Conservation (phyloP, 1,284 basidiomycete species). For the Pulveroboletus sp. region DNA sequence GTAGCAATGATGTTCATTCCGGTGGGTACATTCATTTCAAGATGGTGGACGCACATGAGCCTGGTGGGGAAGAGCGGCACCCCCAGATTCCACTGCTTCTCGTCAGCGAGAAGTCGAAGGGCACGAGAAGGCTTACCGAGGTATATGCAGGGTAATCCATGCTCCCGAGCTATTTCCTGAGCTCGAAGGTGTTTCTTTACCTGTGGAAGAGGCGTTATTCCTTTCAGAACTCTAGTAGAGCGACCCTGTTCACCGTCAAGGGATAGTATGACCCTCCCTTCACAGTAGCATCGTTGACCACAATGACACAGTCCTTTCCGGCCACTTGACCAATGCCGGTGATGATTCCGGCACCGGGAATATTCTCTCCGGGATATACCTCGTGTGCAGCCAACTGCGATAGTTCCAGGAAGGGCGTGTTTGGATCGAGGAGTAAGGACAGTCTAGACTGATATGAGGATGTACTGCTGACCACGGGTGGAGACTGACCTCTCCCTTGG, state of each 20-base stretch:
- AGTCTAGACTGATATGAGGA: conserved; percentile 40
- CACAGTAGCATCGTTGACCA: conserved; percentile 93
- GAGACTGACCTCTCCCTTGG: conserved; percentile 74
- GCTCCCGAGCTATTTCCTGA: conserved; percentile 89
- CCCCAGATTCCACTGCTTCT: conserved; percentile 82
- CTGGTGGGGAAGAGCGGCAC: conserved; percentile 90
- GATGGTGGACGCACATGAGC: conserved; percentile 60
- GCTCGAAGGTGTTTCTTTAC: conserved; percentile 95
- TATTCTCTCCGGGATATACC: conserved; percentile 74
- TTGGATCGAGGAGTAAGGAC: conserved; percentile 73
- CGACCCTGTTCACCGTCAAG: conserved; percentile 58
- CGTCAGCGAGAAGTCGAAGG: conserved; percentile 10
- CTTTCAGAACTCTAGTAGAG: background rate
- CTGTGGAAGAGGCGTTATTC: conserved; percentile 33
- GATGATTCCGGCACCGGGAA: conserved; percentile 89
- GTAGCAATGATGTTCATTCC: conserved; percentile 11
- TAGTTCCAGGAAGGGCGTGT: conserved; percentile 89
- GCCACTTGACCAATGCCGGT: conserved; percentile 84
- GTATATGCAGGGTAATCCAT: conserved; percentile 89
- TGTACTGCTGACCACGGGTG: background rate
- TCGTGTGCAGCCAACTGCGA: conserved; percentile 85
- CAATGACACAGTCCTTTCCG: conserved; percentile 83
- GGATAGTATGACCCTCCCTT: conserved; percentile 95
- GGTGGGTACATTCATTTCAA: background rate
- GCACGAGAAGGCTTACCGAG: conserved; percentile 53